Conservation (phyloP, 768 basidiomycete species). For the Naganishia vaughanmartiniae region DNA sequence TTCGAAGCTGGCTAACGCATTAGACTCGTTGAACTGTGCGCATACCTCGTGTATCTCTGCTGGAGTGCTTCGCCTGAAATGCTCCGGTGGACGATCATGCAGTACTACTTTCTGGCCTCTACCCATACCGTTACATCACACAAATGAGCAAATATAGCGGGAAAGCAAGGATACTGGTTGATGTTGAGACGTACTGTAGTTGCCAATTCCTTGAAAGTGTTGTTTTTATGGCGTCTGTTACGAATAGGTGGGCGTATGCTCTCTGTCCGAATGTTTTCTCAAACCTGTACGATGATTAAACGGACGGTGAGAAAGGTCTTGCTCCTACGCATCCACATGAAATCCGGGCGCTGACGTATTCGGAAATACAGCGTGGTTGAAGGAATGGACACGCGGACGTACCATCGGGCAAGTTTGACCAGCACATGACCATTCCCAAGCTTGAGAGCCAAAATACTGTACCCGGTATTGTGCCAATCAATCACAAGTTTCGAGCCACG, state of each 20-base stretch:
- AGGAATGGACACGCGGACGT: conserved; percentile 34
- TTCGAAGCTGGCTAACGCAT: too few species aligned
- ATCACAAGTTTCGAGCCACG: conserved; percentile 84
- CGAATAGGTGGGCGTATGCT: conserved; percentile 89
- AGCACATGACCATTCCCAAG: conserved; percentile 68
- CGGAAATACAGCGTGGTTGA: background rate
- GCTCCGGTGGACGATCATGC: conserved; percentile 83
- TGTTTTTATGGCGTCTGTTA: conserved; percentile 81
- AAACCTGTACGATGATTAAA: conserved; percentile 67
- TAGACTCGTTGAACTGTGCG: background rate
- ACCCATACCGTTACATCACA: background rate
- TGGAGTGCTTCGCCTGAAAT: conserved; percentile 70
- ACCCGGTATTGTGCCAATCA: conserved; percentile 98
- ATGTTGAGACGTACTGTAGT: conserved; percentile 62
- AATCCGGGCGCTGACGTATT: too few species aligned
- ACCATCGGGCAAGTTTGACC: conserved; percentile 75
- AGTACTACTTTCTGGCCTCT: conserved; percentile 78
- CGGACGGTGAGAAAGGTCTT: background rate
- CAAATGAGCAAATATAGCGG: background rate
- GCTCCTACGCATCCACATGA: background rate
- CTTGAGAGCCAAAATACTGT: conserved; percentile 81
- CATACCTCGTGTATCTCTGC: conserved; percentile 74
- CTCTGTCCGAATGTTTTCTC: conserved; percentile 73
- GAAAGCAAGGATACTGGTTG: conserved; percentile 25
- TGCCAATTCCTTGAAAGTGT: conserved; percentile 69